Base-by-base conservation (phyloP, 2,329 filamentous ascomycete genomes). In the Pyrenochaeta sp. region DNA sequence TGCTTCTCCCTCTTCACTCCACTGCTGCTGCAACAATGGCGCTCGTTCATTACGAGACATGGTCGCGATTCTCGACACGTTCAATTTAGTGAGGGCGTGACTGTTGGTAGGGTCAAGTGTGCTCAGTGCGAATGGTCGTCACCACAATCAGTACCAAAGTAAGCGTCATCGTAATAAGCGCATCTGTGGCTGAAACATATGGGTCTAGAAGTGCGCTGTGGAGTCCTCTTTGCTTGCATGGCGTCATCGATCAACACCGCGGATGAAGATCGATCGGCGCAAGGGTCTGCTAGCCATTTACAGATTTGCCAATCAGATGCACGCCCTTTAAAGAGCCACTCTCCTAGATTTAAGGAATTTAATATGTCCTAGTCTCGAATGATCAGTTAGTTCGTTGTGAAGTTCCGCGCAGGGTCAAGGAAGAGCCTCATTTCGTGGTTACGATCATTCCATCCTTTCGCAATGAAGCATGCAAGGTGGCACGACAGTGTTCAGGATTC, bases 1-100 rank as follows among this genome's bases (percentile, higher is more conserved):
- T 18, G 65, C 60, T 11, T 71, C 68, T 49, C 76, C 76, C 44
- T 68, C 64, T 21, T 69, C 54, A 35, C 63, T 65, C 51, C 54
- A 64, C 33, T 65, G 57, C 45, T 74, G 65, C 20, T 69, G 68
- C 17, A 81, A 64, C 35, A 81, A 60, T 18, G 78, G 78, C 42
- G 75, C 67, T 45, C 71, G 73, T 60, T 81, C 78, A 51, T 51
- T 14, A 52, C 29, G 32, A 46, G 7, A 37, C 33, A 31, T 37
- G 15, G 11, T 21, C 4, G 21, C 11, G 20, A 15, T 4, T 37
- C 35, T 6, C 7, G 36, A 14, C 12, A 7, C 14, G 7, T 23
- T 23, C 2, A 21, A 7, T 7, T 18, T 21, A 18, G 6, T 23
- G 36, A 23, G 21, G 18, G 5, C 11, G 11, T 36, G 7, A n/a